phyloP scores from a whole-genome alignment of 208 protist species.

The Acanthamoeba healyi region DNA sequence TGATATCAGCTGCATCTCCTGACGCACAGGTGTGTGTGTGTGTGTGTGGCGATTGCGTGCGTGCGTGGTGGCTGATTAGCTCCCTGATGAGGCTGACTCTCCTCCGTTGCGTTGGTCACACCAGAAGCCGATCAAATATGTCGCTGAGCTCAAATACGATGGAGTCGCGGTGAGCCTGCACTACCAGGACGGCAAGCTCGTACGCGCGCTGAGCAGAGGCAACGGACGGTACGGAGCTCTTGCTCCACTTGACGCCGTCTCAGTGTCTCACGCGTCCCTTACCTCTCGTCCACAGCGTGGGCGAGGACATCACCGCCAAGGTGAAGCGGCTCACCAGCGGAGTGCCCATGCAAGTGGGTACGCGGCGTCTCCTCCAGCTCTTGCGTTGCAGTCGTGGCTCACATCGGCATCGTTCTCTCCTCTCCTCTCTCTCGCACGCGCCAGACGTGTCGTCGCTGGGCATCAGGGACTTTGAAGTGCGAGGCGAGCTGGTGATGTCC shows the following conservation, averaged over 20 bases:
- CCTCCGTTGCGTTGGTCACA: no score
- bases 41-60: not conserved
- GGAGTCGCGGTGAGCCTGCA: constrained; percentile 79
- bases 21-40: not conserved
- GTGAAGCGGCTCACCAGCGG: constrained; percentile 32
- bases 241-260: not conserved
- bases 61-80: not conserved
- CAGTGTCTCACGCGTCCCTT: not conserved
- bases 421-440: not conserved
- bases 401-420: not conserved
- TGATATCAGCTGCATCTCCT: not conserved
- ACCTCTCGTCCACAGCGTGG: not conserved
- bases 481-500: constrained; percentile 81
- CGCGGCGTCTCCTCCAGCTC: no score
- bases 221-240: constrained; percentile 42
- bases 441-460: not conserved
- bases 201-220: constrained; percentile 75
- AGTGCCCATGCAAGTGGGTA: not conserved
- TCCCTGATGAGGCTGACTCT: no score
- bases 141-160: constrained; percentile 82
- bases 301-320: constrained; percentile 81
- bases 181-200: constrained; percentile 76
- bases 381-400: no score
- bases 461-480: constrained; percentile 74
- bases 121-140: constrained; percentile 59